Evolutionary conservation across 2,329 filamentous ascomycete genomes (phyloP), one percentile per base, ranked within the genome.

Genomic region (Lecanicillium sp.): DNA sequence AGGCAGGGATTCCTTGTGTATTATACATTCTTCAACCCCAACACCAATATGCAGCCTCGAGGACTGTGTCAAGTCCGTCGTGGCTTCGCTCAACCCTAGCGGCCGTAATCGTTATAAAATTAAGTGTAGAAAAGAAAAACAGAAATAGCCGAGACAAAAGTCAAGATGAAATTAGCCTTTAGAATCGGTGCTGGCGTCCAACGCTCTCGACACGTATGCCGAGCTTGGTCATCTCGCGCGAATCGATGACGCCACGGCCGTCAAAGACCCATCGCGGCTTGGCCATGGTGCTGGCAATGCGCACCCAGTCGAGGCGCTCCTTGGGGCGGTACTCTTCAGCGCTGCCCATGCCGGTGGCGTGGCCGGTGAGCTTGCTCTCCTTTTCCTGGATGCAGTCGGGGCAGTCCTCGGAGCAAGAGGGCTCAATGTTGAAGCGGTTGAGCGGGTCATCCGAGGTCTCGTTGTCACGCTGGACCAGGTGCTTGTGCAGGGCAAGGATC

Each of bases 181-280:
- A 64, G 50, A 64, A 64, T 27, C 59, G 60, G 51, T 64, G 61
- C 49, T 66, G 67, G 17, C 66, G 64, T 15, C 72, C 72, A 25
- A 76, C 65, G 44, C 66, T 72, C 59, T 74, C 69, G 9, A 75
- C 68, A 14, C 64, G 59, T 36, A 76, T 61, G 12, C 68, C 71
- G n/a, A 75, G 56, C 56, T 64, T 65, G 29, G 59, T 58, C 62
- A 74, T 66, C 46, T 65, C 60, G 17, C 57, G 55, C 14, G 61
- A 62, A 46, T 76, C 68, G 33, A 76, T 64, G 20, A 74, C 64
- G 29, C 71, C 70, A 39, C 69, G 68, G n/a, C 72, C 72, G 43
- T 77, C 72, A 55, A 77, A 77, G 18, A 76, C 59, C 69, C 70
- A 74, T 41, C 65, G 68, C 10, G 72, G 72, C 56, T 69, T 67